phyloP scores from a whole-genome alignment of 139 green algal species.

The Coelastrella sp. region DNA sequence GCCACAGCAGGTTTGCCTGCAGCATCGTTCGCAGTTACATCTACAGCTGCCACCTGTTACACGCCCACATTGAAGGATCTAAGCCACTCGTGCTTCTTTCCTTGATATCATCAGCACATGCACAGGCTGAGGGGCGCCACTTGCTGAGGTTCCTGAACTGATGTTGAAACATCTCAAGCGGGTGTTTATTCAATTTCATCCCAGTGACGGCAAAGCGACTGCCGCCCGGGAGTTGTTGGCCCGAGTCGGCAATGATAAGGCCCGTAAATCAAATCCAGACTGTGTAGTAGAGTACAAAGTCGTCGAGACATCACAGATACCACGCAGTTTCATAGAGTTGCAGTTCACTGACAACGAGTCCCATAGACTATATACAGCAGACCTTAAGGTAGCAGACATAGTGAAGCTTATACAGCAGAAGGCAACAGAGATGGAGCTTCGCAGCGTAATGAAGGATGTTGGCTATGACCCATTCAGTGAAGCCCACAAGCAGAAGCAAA shows the following conservation, averaged over 20 bases:
- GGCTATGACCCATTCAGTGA: slow-evolving; percentile 24
- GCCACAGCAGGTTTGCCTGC: too few species aligned
- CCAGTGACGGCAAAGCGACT: slow-evolving; percentile 20
- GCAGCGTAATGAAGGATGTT: slow-evolving; percentile 40
- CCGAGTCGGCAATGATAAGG: slow-evolving; percentile 50
- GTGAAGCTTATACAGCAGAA: slow-evolving; percentile 42
- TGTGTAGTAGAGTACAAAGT: slow-evolving; percentile 65
- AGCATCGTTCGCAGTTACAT: too few species aligned
- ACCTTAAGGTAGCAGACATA: slow-evolving; percentile 47
- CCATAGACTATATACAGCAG: slow-evolving; percentile 50
- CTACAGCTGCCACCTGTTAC: too few species aligned
- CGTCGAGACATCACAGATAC: slow-evolving; percentile 8
- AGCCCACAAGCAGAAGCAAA: slow-evolving; percentile 11
- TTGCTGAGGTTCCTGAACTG: too few species aligned
- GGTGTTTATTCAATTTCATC: slow-evolving; percentile 61
- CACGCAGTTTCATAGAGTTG: slow-evolving; percentile 57
- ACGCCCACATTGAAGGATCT: too few species aligned
- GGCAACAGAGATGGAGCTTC: slow-evolving; percentile 40
- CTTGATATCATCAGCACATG: too few species aligned
- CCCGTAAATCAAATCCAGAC: slow-evolving; percentile 61
- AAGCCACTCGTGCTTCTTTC: too few species aligned
- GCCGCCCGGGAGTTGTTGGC: slow-evolving; percentile 63
- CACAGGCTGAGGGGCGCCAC: too few species aligned
- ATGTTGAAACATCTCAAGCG: slow-evolving; percentile 58
- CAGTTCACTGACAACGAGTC: slow-evolving; percentile 59